Base-by-base conservation (phyloP, 352 stramenopile species). In the Paralagenidium karlingii region DNA sequence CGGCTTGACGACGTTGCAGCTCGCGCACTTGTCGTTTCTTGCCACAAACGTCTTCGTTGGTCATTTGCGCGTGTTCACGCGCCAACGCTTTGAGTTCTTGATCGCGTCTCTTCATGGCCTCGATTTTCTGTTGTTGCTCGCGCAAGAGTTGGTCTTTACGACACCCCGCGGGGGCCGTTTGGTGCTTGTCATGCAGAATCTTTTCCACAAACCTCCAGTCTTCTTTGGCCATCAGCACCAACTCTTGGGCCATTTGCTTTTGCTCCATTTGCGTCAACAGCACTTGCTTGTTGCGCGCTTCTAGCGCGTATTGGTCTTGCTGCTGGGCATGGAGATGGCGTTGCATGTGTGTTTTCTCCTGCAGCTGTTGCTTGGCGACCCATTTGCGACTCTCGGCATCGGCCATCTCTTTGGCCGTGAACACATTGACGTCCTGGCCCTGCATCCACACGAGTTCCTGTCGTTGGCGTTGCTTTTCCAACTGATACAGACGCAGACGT, bases 171-270 rank as follows among this genome's bases (percentile, higher is more conserved):
- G n/a, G n/a, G n/a, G n/a, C n/a, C n/a, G n/a, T n/a, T 19, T 59
- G 44, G 8, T 52, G 40, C 18, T 81, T 53, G 12, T 33, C 48
- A 9, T 51, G 46, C 24, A 73, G 29, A 6, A 81, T 63, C 9
- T 57, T 63, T 21, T 70, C 48, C 5, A 60, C 63, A 16, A 77
- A 82, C 28, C 68, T 82, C 3, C 63, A 16, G 34, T 84, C 70
- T 30, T 84, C 70, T 26, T 47, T 51, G 25, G 34, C 40, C 68
- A 84, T 77, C 25, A 38, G 45, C 19, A 60, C 49, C 13, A 55
- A 34, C 33, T 82, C 68, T 2, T 49, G 39, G 11, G 19, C 34
- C 45, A 71, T 54, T 16, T 40, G 49, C 15, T 48, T 53, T 40
- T 52, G 43, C 8, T 60, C 33, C 15, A 10, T 37, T 20, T 5